A percentile compares a stretch with the other conserved stretches of the same genome.
Conservation (phyloP, 2,329 filamentous ascomycete species). For the Paecilomyces sp. region DNA sequence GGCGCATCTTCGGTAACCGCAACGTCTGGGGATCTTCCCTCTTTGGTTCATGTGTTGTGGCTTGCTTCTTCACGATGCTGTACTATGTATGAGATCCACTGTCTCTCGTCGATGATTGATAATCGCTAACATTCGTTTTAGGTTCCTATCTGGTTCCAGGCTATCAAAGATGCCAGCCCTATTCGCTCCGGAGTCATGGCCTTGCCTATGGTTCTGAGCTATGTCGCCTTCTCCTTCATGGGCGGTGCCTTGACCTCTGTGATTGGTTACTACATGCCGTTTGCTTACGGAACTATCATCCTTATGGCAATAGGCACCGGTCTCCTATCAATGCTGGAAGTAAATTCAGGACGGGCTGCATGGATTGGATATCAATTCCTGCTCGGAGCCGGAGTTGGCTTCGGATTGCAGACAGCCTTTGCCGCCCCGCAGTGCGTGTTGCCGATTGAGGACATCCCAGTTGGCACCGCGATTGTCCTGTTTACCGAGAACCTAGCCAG, state of each 20-base stretch:
- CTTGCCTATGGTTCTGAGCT: slow-evolving; percentile 20
- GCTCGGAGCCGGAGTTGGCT: slow-evolving; percentile 18
- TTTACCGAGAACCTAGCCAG: too few species aligned
- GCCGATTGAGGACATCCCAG: slow-evolving; percentile 13
- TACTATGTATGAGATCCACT: too few species aligned
- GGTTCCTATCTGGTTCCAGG: slow-evolving; percentile 36
- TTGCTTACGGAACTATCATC: slow-evolving; percentile 22
- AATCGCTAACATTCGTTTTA: too few species aligned
- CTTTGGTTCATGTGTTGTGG: slow-evolving; percentile 10
- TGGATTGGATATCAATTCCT: slow-evolving; percentile 25
- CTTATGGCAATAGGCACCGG: slow-evolving; percentile 32
- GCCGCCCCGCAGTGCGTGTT: slow-evolving; percentile 15
- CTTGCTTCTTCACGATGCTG: slow-evolving; percentile 34
- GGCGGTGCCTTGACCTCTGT: neutral
- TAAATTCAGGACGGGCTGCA: slow-evolving; percentile 16
- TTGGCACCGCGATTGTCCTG: too few species aligned
- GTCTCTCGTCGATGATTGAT: too few species aligned
- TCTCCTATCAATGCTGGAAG: slow-evolving; percentile 30
- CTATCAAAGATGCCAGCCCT: slow-evolving; percentile 27
- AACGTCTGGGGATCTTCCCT: too few species aligned
- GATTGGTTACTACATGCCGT: slow-evolving; percentile 30
- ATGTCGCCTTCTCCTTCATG: too few species aligned
- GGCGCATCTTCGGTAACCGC: too few species aligned
- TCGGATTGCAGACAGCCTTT: slow-evolving; percentile 15
- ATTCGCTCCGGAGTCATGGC: slow-evolving; percentile 32